These are phyloP conservation scores for Fusarium sp. DNA, from an alignment of 2,329 filamentous ascomycete species.

Conservation along the genomic window DNA sequence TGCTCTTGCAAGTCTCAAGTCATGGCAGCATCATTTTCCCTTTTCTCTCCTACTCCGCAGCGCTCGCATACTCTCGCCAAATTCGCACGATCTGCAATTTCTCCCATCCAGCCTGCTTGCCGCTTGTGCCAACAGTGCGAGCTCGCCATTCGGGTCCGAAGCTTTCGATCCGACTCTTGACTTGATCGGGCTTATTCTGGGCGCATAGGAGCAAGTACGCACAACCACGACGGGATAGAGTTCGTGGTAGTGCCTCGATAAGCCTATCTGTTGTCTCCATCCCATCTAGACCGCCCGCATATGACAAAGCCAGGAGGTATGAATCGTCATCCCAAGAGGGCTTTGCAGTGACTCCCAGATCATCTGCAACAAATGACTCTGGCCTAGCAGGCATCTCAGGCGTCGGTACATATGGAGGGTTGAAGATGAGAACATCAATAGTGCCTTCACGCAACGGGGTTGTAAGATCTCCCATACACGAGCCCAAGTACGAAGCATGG, in stretches of 20 bases:
- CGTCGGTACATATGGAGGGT: conserved; percentile 96
- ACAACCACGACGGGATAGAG: conserved; percentile 75
- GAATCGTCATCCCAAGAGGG: conserved; percentile 81
- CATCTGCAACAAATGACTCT: conserved; percentile 42
- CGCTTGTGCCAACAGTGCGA: conserved; percentile 83
- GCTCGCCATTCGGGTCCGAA: conserved; percentile 73
- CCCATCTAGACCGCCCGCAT: conserved; percentile 87
- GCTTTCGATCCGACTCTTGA: conserved; percentile 69
- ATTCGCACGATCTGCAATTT: conserved; percentile 89
- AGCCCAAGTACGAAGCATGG: conserved; percentile 70
- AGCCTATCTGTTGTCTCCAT: conserved; percentile 94
- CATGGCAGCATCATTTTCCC: conserved; percentile 6
- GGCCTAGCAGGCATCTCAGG: conserved; percentile 72
- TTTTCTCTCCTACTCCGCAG: not conserved
- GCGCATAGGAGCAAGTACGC: conserved; percentile 92
- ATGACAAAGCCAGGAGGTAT: conserved; percentile 84
- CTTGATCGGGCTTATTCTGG: conserved; percentile 84
- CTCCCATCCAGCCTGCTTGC: conserved; percentile 93
- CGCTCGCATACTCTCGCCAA: conserved; percentile 66
- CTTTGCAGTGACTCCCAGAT: conserved; percentile 46
- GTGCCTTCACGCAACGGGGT: conserved; percentile 64
- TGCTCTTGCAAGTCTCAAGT: conserved; percentile 43
- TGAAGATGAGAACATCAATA: conserved; percentile 92
- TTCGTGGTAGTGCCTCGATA: conserved; percentile 72
- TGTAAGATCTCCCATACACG: conserved; percentile 76